These are phyloP conservation scores for Claviceps pusilla DNA, from an alignment of 2,329 filamentous ascomycete species.

Conservation along the genomic window DNA sequence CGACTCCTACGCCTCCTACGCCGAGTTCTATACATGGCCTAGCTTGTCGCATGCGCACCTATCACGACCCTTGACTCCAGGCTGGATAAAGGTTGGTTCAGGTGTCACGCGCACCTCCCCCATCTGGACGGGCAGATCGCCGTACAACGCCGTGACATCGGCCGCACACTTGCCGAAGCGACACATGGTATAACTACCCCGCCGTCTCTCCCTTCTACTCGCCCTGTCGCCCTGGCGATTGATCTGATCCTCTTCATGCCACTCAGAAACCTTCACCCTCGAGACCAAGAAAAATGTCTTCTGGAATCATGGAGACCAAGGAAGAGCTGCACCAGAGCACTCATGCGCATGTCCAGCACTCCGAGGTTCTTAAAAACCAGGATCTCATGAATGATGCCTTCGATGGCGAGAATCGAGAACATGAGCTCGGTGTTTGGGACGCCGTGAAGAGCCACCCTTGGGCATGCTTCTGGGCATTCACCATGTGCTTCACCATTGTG, in stretches of 20 bases:
- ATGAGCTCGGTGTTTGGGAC: slow-evolving; percentile 23
- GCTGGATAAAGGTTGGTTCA: neutral
- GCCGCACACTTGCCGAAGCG: neutral
- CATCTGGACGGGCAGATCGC: neutral
- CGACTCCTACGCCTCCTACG: neutral
- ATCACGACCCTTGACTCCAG: neutral
- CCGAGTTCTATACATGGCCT: neutral
- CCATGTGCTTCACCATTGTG: slow-evolving; percentile 36
- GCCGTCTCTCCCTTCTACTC: neutral
- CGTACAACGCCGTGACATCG: neutral
- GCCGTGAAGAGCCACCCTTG: slow-evolving; percentile 26
- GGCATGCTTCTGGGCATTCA: slow-evolving; percentile 32
- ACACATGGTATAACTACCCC: neutral
- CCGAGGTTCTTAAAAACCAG: slow-evolving; percentile 20
- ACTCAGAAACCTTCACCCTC: neutral
- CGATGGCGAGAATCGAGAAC: slow-evolving; percentile 28
- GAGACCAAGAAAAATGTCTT: neutral
- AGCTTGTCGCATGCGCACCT: neutral
- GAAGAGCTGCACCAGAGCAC: neutral
- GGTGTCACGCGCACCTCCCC: neutral
- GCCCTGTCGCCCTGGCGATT: neutral
- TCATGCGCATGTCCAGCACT: slow-evolving; percentile 16
- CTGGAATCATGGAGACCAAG: slow-evolving; percentile 1
- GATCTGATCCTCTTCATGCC: neutral
- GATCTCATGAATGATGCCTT: slow-evolving; percentile 26